phyloP scores from a whole-genome alignment of 495 filamentous ascomycete species.

The Penicillium paradoxum region DNA sequence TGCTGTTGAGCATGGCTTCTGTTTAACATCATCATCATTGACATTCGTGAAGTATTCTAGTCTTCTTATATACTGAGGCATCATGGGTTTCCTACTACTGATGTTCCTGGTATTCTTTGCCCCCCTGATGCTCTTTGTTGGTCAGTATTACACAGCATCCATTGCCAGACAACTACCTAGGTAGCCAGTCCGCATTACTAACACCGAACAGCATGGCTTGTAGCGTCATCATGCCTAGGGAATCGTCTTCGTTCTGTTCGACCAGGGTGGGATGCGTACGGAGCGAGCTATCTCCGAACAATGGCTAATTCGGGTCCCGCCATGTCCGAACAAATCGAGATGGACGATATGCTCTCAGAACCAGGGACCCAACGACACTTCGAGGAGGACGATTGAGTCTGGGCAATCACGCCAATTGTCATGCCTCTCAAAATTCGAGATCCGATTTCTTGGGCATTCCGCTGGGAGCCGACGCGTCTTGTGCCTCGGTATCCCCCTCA shows the following conservation, averaged over 20 bases:
- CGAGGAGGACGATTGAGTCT: slow-evolving; percentile 38
- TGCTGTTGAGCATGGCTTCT: neutral
- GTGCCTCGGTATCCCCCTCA: slow-evolving; percentile 70
- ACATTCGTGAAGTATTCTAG: neutral
- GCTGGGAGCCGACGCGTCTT: slow-evolving; percentile 45
- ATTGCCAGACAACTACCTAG: neutral
- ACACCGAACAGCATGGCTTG: slow-evolving; percentile 47
- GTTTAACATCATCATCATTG: slow-evolving; percentile 2
- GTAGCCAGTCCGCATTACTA: slow-evolving; percentile 11
- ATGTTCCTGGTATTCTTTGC: slow-evolving; percentile 47
- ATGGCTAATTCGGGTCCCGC: slow-evolving; percentile 49
- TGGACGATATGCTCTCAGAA: slow-evolving; percentile 55
- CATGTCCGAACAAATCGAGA: slow-evolving; percentile 61
- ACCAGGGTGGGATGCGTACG: slow-evolving; percentile 44
- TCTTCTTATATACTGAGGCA: neutral
- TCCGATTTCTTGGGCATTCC: slow-evolving; percentile 58
- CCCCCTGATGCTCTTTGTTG: slow-evolving; percentile 44
- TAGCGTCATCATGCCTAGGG: slow-evolving; percentile 55
- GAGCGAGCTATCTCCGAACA: slow-evolving; percentile 49
- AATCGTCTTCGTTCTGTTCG: slow-evolving; percentile 45
- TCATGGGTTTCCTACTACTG: slow-evolving; percentile 48
- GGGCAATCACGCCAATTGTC: neutral
- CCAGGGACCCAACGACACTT: slow-evolving; percentile 25
- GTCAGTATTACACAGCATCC: slow-evolving; percentile 25
- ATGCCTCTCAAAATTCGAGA: slow-evolving; percentile 60